A percentile compares a stretch with the other conserved stretches of the same genome.
phyloP scores from a whole-genome alignment of 495 filamentous ascomycete species.

The Podospora pseudoanserina region DNA sequence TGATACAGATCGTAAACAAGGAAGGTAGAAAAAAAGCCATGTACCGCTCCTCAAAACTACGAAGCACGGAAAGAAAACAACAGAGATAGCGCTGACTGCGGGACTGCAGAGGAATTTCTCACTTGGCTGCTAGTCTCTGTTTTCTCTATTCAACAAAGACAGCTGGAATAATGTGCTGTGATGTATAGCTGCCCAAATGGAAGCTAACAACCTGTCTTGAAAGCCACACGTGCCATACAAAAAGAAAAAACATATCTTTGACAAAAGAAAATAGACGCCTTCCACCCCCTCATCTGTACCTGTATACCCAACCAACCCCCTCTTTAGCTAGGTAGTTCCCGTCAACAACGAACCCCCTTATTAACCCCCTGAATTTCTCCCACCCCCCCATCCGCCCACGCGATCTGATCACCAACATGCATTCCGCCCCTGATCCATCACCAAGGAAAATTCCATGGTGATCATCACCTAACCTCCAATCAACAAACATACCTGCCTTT shows the following conservation, averaged over 20 bases:
- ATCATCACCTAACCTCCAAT: neutral
- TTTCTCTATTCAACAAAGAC: neutral
- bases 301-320: no score
- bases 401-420: no score
- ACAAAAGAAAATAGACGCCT: neutral
- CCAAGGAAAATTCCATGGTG: no score
- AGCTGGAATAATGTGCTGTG: neutral
- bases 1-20: slow-evolving; percentile 16
- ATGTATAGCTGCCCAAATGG: neutral
- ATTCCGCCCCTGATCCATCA: no score
- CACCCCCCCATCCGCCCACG: no score
- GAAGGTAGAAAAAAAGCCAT: neutral
- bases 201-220: neutral
- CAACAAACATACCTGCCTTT: neutral
- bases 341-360: no score
- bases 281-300: neutral
- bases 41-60: no score
- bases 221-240: neutral
- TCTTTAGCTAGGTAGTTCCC: no score
- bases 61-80: no score
- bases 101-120: no score
- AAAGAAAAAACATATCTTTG: neutral
- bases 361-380: no score
- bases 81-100: no score
- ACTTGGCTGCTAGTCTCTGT: neutral